Conservation (phyloP, 208 protist species). For the Phytomonas francai region DNA sequence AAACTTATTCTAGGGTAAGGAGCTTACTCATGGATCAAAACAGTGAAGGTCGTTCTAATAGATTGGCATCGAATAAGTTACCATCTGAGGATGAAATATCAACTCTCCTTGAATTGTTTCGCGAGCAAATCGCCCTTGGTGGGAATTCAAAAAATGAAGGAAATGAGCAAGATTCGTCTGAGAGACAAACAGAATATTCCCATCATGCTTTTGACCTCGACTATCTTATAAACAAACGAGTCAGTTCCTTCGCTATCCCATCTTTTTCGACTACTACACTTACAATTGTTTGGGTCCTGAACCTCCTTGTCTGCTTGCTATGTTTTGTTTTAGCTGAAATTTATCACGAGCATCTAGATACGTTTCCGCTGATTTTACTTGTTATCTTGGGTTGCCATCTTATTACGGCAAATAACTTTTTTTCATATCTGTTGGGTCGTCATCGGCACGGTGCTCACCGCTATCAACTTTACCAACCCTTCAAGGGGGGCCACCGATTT, state of each 20-base stretch:
- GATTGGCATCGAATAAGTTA: not conserved
- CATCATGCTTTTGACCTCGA: not conserved
- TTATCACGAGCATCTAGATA: constrained; percentile 30
- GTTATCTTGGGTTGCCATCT: constrained; percentile 29
- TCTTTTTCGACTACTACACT: constrained; percentile 58
- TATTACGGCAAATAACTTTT: constrained; percentile 29
- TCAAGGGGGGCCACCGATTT: constrained; percentile 57
- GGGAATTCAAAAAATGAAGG: not conserved
- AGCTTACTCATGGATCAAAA: not conserved
- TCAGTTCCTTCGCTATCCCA: constrained; percentile 1
- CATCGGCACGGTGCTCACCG: constrained; percentile 25
- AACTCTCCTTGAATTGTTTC: not conserved
- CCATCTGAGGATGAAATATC: not conserved
- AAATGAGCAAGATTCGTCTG: not conserved
- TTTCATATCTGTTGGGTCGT: constrained; percentile 46
- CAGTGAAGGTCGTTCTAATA: not conserved
- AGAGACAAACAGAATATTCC: not conserved
- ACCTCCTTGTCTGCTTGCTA: constrained; percentile 28
- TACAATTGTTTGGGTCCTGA: constrained; percentile 40
- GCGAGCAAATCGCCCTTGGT: not conserved
- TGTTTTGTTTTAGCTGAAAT: constrained; percentile 54
- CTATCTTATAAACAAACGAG: constrained; percentile 4
- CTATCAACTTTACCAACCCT: constrained; percentile 79
- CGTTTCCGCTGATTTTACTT: constrained; percentile 50
- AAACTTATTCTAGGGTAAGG: not conserved